Evolutionary conservation across 257 asterid species (phyloP).

Genomic region (Ligustrum vulgare): DNA sequence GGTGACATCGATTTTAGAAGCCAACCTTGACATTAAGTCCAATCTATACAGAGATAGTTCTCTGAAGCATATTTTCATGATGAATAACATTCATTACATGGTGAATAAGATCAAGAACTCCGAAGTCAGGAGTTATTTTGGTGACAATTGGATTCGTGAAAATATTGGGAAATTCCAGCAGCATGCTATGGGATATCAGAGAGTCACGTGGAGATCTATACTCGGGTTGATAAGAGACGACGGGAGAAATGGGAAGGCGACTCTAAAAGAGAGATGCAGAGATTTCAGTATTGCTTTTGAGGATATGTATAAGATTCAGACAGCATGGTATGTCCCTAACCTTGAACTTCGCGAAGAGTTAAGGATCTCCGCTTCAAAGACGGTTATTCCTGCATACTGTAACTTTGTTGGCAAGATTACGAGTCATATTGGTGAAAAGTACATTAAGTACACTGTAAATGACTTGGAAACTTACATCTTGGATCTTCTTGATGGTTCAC

Average conservation of each 20-base stretch:
- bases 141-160: constrained; percentile 56
- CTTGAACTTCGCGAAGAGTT: constrained; percentile 51
- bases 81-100: constrained; percentile 80
- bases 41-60: constrained; percentile 39
- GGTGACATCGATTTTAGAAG: constrained; percentile 47
- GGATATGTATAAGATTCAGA: constrained; percentile 61
- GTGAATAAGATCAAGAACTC: constrained; percentile 54
- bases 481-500: constrained; percentile 61
- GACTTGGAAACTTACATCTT: constrained; percentile 53
- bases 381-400: constrained; percentile 54
- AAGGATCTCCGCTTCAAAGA: constrained; percentile 43
- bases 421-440: constrained; percentile 41
- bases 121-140: constrained; percentile 43
- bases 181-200: constrained; percentile 48
- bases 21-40: constrained; percentile 45
- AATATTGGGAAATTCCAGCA: constrained; percentile 43
- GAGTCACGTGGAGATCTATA: constrained; percentile 52
- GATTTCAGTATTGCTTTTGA: constrained; percentile 53
- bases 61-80: constrained; percentile 61
- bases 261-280: constrained; percentile 57
- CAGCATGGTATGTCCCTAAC: constrained; percentile 67
- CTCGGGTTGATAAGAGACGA: constrained; percentile 39
- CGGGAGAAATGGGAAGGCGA: constrained; percentile 44
- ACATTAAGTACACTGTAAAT: constrained; percentile 62
- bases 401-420: constrained; percentile 34